Evolutionary conservation across 1,139 yeast species (phyloP), one percentile per base, ranked within the genome.

Genomic region (Hyphopichia khmerensis): DNA sequence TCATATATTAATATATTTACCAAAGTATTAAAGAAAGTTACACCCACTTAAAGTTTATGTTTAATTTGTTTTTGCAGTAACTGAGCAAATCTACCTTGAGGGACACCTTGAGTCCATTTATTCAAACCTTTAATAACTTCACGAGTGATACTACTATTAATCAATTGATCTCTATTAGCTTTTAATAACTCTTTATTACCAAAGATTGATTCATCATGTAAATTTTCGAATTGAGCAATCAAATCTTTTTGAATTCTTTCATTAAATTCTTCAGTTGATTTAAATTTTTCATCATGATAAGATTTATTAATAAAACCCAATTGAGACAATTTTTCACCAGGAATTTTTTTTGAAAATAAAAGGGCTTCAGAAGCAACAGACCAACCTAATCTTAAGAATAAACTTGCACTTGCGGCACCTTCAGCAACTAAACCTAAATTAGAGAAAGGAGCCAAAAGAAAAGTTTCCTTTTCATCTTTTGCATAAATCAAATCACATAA

Each of bases 351-450:
- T 5, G 90, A 81, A 44, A 85, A 75, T 47, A 88, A 68, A 38
- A 89, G 67, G 0, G 90, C 89, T 61, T 88, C 95, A 42, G 84
- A 74, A 19, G 95, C 83, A 51, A 74, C 75, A 48, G 89, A 82
- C 70, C 84, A 71, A 2, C 96, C 96, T 47, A 89, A 69, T 56
- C 95, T 76, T 52, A 72, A 64, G 34, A 86, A 81, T 43, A 89
- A 70, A 10, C 93, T 79, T 18, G 81, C 78, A 9, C 90, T 81
- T 3, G 89, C 69, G 6, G 83, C 89, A 45, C 96, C 96, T 64
- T 89, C 97, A 46, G 88, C 80, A 4, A 87, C 93, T 53, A 89
- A 75, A 2, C 96, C 96, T 55, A 89, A 75, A 59, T 84, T 85
- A 41, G 93, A 81, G 63, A 89, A 89, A 14, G 97, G 96, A 23